phyloP scores from a whole-genome alignment of 345 rosid species.

The Orychophragmus violaceus region DNA sequence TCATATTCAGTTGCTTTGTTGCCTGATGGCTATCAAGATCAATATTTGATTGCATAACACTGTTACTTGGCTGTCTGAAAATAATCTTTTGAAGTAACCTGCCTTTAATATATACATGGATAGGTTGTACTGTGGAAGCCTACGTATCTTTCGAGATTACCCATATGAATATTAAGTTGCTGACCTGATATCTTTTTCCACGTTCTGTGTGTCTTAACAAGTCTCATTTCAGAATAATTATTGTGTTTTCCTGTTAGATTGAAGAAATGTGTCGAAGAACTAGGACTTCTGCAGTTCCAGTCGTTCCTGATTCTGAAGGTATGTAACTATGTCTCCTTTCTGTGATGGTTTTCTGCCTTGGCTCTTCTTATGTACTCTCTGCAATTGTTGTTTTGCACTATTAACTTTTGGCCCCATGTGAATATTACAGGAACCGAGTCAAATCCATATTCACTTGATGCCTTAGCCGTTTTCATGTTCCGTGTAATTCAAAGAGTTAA shows the following conservation, averaged over 20 bases:
- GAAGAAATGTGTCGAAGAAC: constrained; percentile 79
- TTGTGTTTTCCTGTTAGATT: constrained; percentile 42
- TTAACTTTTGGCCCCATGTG: not conserved
- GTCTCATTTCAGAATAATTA: not conserved
- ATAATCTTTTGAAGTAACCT: not conserved
- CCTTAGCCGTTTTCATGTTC: constrained; percentile 76
- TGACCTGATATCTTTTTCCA: not conserved
- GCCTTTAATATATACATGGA: not conserved
- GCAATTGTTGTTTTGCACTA: not conserved
- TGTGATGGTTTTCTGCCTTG: not conserved
- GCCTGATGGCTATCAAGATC: not conserved
- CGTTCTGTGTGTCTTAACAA: not conserved
- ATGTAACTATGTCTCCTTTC: not conserved
- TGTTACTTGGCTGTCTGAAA: not conserved
- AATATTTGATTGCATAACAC: not conserved
- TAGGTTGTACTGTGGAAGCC: not conserved
- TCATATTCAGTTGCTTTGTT: not conserved
- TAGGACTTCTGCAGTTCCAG: constrained; percentile 82
- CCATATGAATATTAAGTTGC: not conserved
- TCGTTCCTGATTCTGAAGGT: constrained; percentile 92
- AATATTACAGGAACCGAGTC: constrained; percentile 62
- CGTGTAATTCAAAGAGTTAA: constrained; percentile 90
- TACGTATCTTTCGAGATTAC: not conserved
- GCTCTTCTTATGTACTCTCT: not conserved
- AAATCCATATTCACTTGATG: constrained; percentile 90